Percentiles rank a stretch among this genome's conserved stretches.
Evolutionary conservation across 1,284 basidiomycete species (phyloP).

Genomic region (Wallemia ichthyophaga): DNA sequence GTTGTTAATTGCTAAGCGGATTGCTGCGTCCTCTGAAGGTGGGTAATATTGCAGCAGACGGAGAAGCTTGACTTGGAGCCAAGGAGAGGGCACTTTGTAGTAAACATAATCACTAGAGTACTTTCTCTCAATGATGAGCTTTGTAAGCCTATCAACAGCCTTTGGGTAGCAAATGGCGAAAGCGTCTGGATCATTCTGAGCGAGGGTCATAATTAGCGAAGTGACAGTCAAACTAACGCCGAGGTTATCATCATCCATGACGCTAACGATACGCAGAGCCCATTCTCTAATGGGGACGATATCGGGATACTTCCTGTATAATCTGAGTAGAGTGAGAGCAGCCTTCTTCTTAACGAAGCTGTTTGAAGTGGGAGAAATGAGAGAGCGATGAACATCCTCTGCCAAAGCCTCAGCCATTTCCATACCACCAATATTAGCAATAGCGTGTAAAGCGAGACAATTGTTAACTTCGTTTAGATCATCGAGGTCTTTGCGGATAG

Average conservation of each 20-base stretch:
- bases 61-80: conserved; percentile 88
- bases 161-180: conserved; percentile 77
- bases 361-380: conserved; percentile 92
- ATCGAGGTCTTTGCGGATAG: conserved; percentile 87
- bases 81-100: conserved; percentile 89
- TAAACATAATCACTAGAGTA: conserved; percentile 71
- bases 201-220: conserved; percentile 74
- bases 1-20: conserved; percentile 44
- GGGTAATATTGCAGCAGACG: conserved; percentile 85
- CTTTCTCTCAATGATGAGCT: conserved; percentile 71
- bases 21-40: conserved; percentile 58
- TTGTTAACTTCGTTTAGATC: conserved; percentile 84
- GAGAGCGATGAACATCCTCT: conserved; percentile 69
- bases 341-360: conserved; percentile 97
- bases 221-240: conserved; percentile 84
- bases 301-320: conserved; percentile 86
- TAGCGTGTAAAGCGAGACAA: conserved; percentile 85
- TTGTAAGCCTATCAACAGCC: conserved; percentile 62
- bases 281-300: conserved; percentile 80
- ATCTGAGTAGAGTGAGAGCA: conserved; percentile 61
- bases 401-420: conserved; percentile 92
- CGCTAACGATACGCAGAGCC: conserved; percentile 72
- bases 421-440: conserved; percentile 86
- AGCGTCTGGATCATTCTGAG: conserved; percentile 71
- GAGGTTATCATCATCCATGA: conserved; percentile 79